phyloP scores from a whole-genome alignment of 1,284 basidiomycete genomes.

The Sporisorium reilianum region DNA sequence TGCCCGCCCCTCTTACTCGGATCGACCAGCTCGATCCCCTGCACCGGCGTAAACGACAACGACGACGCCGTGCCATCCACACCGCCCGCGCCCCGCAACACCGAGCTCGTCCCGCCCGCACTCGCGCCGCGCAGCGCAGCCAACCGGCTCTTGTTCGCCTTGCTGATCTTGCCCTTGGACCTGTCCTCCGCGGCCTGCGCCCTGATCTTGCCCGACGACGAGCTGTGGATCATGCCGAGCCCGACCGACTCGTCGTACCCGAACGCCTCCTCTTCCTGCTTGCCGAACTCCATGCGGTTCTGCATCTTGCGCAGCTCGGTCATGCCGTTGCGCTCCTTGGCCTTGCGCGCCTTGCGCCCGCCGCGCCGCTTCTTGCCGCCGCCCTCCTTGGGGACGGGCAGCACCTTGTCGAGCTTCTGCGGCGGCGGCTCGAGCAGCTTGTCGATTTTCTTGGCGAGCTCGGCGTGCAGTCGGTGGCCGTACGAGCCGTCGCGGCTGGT shows the following conservation, averaged over 20 bases:
- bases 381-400: slow-evolving; percentile 96
- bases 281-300: slow-evolving; percentile 95
- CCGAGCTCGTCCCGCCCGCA: slow-evolving; percentile 73
- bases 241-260: slow-evolving; percentile 97
- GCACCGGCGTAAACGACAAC: slow-evolving; percentile 92
- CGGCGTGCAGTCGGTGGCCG: slow-evolving; percentile 82
- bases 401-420: slow-evolving; percentile 89
- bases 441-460: slow-evolving; percentile 91
- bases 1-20: slow-evolving; percentile 64
- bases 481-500: slow-evolving; percentile 81
- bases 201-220: slow-evolving; percentile 84
- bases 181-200: slow-evolving; percentile 86
- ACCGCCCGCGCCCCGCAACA: neutral
- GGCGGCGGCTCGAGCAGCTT: slow-evolving; percentile 93
- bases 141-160: slow-evolving; percentile 88
- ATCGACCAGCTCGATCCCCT: slow-evolving; percentile 75
- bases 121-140: slow-evolving; percentile 59
- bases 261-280: slow-evolving; percentile 93
- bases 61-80: slow-evolving; percentile 84
- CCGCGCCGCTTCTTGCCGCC: slow-evolving; percentile 87
- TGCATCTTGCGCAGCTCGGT: slow-evolving; percentile 96
- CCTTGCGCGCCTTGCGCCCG: slow-evolving; percentile 92
- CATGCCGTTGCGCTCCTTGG: slow-evolving; percentile 95
- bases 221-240: slow-evolving; percentile 90
- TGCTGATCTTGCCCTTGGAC: slow-evolving; percentile 94